Evolutionary conservation across 2,329 filamentous ascomycete genomes (phyloP), one percentile per base, ranked within the genome.

Genomic region (Fusarium verrucosum): DNA sequence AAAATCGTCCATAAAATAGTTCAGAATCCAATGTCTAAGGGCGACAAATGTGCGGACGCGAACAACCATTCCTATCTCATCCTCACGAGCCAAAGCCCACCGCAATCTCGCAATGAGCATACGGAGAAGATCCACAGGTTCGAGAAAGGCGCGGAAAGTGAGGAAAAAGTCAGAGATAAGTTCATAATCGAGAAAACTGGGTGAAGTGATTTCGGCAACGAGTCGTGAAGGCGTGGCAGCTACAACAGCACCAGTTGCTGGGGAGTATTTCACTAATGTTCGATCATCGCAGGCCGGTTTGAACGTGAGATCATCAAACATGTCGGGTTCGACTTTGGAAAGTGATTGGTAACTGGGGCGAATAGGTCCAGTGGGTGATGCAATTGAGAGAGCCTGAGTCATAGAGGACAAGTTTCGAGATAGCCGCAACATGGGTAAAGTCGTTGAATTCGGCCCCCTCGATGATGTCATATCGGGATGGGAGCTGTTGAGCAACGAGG

Each of bases 1-100:
- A 74, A 97, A 99, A 74, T 99, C 95, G 73, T 99, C 95, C 52
- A 92, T 85, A 69, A 98, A 99, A 77, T 99, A 99, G 76, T 99
- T 99, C 62, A 99, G 79, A 55, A 98, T 94, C 95, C 95, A 99
- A 77, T 99, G 95, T 54, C 95, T 88, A 40, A 98, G 83, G 9
- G 95, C 95, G 23, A 97, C 95, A 79, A 98, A 99, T 0, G 94
- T 96, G 37, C 95, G 87, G 16, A 99, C 96, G 45, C 94, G 88
- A n/a, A 97, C 95, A 49, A 99, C 92, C 73, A 93, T 91, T 35
- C 95, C 95, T 55, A 89, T 88, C 74, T 97, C 92, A 73, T 96
- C 92, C 42, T 85, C 81, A 52, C 92, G 86, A 43, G 86, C 86
- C 44, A 97, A 83, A 1, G 95, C 93, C 95, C 95, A 99, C 67